Conservation (phyloP, 768 basidiomycete species). For the Podaxis sp. region DNA sequence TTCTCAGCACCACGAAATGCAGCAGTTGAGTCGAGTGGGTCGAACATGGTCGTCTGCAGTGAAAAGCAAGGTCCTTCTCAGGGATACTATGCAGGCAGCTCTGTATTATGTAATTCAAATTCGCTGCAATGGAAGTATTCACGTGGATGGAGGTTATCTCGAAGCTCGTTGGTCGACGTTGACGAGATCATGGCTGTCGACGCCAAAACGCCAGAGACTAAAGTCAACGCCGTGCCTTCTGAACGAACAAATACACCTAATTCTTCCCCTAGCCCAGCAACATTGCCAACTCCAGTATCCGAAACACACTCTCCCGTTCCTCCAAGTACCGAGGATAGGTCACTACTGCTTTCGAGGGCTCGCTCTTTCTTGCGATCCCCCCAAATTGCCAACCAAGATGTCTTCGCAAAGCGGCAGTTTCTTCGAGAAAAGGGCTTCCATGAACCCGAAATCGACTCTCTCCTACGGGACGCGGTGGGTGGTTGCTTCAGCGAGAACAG, state of each 20-base stretch:
- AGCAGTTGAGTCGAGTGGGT: slow-evolving; percentile 60
- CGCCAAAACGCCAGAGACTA: neutral
- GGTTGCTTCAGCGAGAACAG: neutral
- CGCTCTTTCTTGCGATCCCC: slow-evolving; percentile 66
- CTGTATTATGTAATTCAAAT: slow-evolving; percentile 4
- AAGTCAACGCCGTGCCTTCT: neutral
- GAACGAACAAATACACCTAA: neutral
- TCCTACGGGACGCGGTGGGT: slow-evolving; percentile 58
- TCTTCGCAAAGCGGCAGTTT: slow-evolving; percentile 56
- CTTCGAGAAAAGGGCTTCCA: slow-evolving; percentile 69
- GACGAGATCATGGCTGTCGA: neutral
- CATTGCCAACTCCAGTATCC: neutral
- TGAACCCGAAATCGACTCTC: slow-evolving; percentile 54
- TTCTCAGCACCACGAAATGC: slow-evolving; percentile 50
- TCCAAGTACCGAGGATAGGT: slow-evolving; percentile 23
- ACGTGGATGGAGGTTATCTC: neutral
- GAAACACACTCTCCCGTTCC: neutral
- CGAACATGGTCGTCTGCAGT: slow-evolving; percentile 48
- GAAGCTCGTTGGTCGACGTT: neutral
- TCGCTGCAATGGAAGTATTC: neutral
- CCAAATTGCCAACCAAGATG: slow-evolving; percentile 59
- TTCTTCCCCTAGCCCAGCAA: neutral
- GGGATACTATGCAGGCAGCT: neutral
- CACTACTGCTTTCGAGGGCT: slow-evolving; percentile 52
- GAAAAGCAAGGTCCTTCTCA: neutral